Base-by-base conservation (phyloP, 768 basidiomycete genomes). In the Lentinula guzmanii region DNA sequence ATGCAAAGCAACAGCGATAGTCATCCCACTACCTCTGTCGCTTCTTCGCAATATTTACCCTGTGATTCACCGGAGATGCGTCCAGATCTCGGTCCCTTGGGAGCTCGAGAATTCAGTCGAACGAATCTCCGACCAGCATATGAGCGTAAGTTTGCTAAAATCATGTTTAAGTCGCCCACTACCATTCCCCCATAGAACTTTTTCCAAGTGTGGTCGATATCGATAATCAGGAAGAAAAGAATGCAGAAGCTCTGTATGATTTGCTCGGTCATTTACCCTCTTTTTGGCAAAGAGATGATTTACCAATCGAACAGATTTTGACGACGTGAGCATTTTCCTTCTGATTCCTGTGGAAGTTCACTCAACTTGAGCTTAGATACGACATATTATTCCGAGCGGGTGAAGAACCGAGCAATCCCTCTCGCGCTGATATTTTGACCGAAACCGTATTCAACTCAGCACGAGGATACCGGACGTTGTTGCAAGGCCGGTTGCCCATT, bases 301-400 rank as follows among this genome's bases (percentile, higher is more conserved):
- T 68, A 31, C 75, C 78, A 2, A 65, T 76, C 1, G 85, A 86
- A 42, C 75, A 83, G 56, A 74, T 87, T 64, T 65, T 91, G 28
- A 92, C 87, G 31, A 79, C 77, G 91, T 92, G 65, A 65, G 75
- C 66, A 13, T 55, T 43, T 28, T 39, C 52, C 39, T 41, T 53
- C 28, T 3, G 34, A 21, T 21, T 51, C 6, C n/a, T 34, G 8
- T 58, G 53, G n/a, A 52, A 62, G 16, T 52, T 13, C 46, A 0
- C 33, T 52, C 10, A 54, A 55, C 3, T 57, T 16, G 11, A 1
- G 21, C 4, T 24, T 61, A 91, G 91, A 13, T 84, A 80, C 62
- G 91, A 93, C 67, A 69, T 89, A 28, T 76, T 82, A 2, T 82
- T 86, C 64, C 77, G 80, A 35, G 74, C 82, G 18, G 82, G 82